Base-by-base conservation (phyloP, 257 asterid genomes). In the Nicotiana otophora region DNA sequence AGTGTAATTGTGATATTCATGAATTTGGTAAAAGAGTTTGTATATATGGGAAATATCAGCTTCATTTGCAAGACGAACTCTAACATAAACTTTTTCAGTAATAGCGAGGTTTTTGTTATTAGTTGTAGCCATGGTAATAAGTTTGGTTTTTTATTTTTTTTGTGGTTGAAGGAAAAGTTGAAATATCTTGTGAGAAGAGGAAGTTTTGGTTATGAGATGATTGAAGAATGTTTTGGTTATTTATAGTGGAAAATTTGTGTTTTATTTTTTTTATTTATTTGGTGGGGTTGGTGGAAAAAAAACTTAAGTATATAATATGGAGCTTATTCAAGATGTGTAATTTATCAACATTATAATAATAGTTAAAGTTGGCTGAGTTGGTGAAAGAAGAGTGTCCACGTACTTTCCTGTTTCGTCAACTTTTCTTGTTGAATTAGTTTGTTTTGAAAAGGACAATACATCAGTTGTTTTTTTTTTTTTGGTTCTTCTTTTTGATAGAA, bases 21-120 rank as follows among this genome's bases (percentile, higher is more conserved):
- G 83, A 58, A 81, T 81, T 65, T 81, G 83, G 65, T 30, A 81
- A 51, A 81, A 81, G 3, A 81, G 66, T 19, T 81, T 81, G 83
- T 81, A 65, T 26, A 81, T 65, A 81, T 81, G 83, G 2, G 34
- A n/a, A 4, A 81, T 55, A 36, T 81, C 83, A 70, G 48, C 54
- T 65, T 65, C 77, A 31, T 46, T 81, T 30, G 83, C 83, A 33
- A 81, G 46, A n/a, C 83, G 36, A 65, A 81, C 78, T 48, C 83
- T 81, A 28, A 58, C 83, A 48, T 81, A 46, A 16, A 81, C 62
- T 30, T 51, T 51, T 17, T 65, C 83, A 30, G 53, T 81, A 20
- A 81, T 64, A 7, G 48, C 48, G 2, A 81, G 46, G 23, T 7
- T 20, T 0, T 17, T 46, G 26, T 48, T 36, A 48, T 23, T 60